These are phyloP conservation scores for Fistulinella prunicolor DNA, from an alignment of 768 basidiomycete genomes.

Conservation along the genomic window DNA sequence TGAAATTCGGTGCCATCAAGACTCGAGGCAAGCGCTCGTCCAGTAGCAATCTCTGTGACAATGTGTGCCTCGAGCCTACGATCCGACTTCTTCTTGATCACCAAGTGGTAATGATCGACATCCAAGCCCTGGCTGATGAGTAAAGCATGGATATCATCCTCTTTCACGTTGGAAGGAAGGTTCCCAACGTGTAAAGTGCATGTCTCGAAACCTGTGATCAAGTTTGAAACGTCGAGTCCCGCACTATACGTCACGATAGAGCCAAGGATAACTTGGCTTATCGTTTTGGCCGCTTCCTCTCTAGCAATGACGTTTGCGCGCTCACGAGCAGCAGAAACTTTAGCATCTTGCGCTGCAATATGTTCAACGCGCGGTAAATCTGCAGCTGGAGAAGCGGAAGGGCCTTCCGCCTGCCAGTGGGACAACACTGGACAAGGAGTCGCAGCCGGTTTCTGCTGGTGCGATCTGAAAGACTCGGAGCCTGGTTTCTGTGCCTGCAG, in stretches of 20 bases:
- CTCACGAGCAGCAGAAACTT: conserved; percentile 15
- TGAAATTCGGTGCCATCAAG: conserved; percentile 51
- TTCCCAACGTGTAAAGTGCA: conserved; percentile 46
- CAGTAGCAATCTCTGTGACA: conserved; percentile 41
- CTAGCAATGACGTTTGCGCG: conserved; percentile 13
- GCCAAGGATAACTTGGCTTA: conserved; percentile 43
- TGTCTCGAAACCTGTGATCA: conserved; percentile 52
- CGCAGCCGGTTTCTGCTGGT: not conserved
- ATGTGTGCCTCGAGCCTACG: conserved; percentile 41
- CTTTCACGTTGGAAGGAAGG: conserved; percentile 40
- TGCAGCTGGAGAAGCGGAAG: not conserved
- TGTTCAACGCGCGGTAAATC: not conserved
- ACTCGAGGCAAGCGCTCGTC: conserved; percentile 38
- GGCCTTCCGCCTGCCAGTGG: not conserved
- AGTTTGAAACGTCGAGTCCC: conserved; percentile 43
- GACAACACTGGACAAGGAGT: not conserved
- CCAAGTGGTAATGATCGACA: conserved; percentile 32
- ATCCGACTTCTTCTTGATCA: conserved; percentile 29
- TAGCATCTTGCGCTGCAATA: conserved; percentile 8
- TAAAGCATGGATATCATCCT: conserved; percentile 40
- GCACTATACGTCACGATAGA: conserved; percentile 49
- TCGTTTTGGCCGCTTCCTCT: conserved; percentile 42
- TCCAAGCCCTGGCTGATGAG: conserved; percentile 44
- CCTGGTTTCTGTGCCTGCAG: conserved; percentile 10
- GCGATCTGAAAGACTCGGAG: not conserved